Conservation (phyloP, 805 yeast genomes). For the Maudiozyma saulgeensis region DNA sequence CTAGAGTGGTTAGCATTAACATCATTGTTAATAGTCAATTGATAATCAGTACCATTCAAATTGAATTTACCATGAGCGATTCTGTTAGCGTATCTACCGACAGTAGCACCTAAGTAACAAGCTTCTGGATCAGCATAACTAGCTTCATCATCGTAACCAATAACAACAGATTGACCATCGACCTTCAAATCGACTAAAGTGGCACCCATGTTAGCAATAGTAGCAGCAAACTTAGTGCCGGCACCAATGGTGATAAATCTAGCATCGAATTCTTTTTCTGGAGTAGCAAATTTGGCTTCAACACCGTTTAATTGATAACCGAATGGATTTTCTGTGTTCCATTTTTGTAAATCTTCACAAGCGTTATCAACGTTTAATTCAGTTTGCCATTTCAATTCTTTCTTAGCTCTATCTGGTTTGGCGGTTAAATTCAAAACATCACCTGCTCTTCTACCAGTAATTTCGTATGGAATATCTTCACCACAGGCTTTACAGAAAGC, state of each 20-base stretch:
- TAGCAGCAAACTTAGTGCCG: constrained; percentile 30
- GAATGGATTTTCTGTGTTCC: constrained; percentile 61
- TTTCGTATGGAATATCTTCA: constrained; percentile 49
- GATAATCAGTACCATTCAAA: constrained; percentile 34
- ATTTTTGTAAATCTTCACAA: constrained; percentile 66
- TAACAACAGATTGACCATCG: constrained; percentile 33
- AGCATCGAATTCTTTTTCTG: constrained; percentile 18
- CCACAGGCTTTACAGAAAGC: constrained; percentile 62
- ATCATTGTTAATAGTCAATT: constrained; percentile 36
- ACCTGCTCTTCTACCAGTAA: constrained; percentile 62
- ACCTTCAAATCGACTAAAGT: constrained; percentile 35
- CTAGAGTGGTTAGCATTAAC: constrained; percentile 48
- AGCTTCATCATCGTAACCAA: constrained; percentile 31
- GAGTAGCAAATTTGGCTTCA: constrained; percentile 14
- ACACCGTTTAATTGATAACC: constrained; percentile 38
- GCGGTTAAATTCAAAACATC: constrained; percentile 74
- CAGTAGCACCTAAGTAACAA: constrained; percentile 53
- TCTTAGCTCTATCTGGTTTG: constrained; percentile 53
- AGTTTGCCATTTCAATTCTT: constrained; percentile 46
- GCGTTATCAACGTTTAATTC: constrained; percentile 48
- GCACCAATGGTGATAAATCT: constrained; percentile 25
- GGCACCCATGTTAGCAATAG: constrained; percentile 44
- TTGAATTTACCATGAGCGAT: constrained; percentile 37
- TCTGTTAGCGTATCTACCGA: constrained; percentile 60
- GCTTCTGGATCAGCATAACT: constrained; percentile 28